A percentile compares a stretch with the other conserved stretches of the same genome.
phyloP scores from a whole-genome alignment of 2,329 filamentous ascomycete species.

The Grosmannia clavigera region DNA sequence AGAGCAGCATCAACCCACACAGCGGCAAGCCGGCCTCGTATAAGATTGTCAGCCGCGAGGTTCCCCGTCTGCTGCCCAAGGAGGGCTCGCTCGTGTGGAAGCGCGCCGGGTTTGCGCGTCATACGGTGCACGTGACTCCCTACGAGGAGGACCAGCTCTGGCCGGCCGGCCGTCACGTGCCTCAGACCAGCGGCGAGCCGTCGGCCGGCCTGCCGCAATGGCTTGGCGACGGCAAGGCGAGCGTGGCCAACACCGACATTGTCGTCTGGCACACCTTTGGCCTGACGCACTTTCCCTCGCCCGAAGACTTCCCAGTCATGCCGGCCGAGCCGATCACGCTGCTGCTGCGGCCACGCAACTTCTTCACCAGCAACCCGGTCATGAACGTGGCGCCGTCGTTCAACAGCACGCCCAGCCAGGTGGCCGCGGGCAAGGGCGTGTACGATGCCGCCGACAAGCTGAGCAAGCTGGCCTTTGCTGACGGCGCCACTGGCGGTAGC shows the following conservation, averaged over 20 bases:
- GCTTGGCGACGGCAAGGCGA: constrained; percentile 58
- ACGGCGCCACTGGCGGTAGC: not conserved
- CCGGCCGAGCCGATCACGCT: constrained; percentile 75
- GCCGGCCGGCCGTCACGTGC: constrained; percentile 76
- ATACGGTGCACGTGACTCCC: constrained; percentile 79
- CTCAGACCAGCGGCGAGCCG: constrained; percentile 73
- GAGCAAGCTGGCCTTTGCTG: constrained; percentile 25
- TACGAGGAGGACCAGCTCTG: constrained; percentile 75
- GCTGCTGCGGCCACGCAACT: constrained; percentile 66
- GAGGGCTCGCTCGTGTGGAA: constrained; percentile 77
- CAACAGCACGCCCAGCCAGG: constrained; percentile 58
- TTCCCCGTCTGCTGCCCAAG: constrained; percentile 67
- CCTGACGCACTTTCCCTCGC: constrained; percentile 75
- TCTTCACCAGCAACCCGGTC: constrained; percentile 69
- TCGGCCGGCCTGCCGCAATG: constrained; percentile 61
- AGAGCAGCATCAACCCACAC: constrained; percentile 71
- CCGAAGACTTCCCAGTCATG: constrained; percentile 91
- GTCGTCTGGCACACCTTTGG: constrained; percentile 94
- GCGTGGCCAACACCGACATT: constrained; percentile 69
- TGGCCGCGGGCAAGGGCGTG: constrained; percentile 33
- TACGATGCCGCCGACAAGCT: constrained; percentile 36
- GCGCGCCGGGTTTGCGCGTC: constrained; percentile 73
- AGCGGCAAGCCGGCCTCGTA: constrained; percentile 77
- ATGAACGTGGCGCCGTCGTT: constrained; percentile 72
- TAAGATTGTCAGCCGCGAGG: constrained; percentile 80